phyloP scores from a whole-genome alignment of 1,139 yeast genomes.

The Casaregolazyma lundiana region DNA sequence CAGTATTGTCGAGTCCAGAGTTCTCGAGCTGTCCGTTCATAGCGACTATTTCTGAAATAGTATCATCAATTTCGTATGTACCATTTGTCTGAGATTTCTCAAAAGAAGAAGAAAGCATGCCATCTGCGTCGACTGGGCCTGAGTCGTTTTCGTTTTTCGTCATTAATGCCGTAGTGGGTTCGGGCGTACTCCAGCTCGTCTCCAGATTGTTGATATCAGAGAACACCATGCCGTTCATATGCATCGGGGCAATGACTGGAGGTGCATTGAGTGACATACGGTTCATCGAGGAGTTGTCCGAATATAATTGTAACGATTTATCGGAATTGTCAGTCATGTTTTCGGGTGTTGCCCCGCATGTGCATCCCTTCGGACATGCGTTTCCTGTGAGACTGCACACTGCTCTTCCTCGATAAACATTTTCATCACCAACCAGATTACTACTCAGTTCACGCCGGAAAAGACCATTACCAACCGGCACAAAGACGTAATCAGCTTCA shows the following conservation, averaged over 20 bases:
- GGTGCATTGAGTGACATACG: slow-evolving; percentile 19
- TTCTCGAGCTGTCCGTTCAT: slow-evolving; percentile 1
- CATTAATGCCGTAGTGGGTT: slow-evolving; percentile 4
- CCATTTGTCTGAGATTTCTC: not conserved
- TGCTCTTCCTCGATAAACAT: not conserved
- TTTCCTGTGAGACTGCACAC: slow-evolving; percentile 6
- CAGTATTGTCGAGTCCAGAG: not conserved
- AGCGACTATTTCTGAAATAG: slow-evolving; percentile 7
- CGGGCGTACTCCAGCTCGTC: slow-evolving; percentile 4
- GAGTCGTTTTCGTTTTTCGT: slow-evolving; percentile 2
- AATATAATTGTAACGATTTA: not conserved
- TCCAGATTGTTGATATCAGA: slow-evolving; percentile 13
- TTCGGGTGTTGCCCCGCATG: slow-evolving; percentile 3
- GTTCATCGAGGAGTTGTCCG: not conserved
- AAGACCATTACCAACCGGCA: slow-evolving; percentile 35
- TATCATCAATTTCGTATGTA: not conserved
- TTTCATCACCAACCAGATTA: not conserved
- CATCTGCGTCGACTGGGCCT: not conserved
- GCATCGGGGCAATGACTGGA: slow-evolving; percentile 35
- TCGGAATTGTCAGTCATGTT: not conserved
- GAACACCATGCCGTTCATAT: slow-evolving; percentile 23
- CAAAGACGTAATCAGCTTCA: slow-evolving; percentile 26
- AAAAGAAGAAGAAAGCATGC: not conserved
- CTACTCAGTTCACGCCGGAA: slow-evolving; percentile 22
- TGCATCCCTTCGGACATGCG: slow-evolving; percentile 5